Evolutionary conservation across 1,284 basidiomycete genomes (phyloP).

Genomic region (Bondarzewia mesenterica): DNA sequence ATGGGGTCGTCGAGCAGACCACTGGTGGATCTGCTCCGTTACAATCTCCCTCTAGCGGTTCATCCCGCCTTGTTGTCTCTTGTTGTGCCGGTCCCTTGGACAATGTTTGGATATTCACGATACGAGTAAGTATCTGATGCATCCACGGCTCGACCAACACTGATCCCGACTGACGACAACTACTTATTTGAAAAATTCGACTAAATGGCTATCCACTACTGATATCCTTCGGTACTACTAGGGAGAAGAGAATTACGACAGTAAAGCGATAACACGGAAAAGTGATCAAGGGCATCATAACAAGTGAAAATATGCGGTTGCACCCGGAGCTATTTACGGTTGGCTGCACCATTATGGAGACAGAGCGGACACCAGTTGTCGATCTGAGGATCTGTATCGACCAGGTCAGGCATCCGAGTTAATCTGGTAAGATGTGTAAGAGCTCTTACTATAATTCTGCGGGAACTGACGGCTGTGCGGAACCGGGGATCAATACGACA

Average conservation of each 20-base stretch:
- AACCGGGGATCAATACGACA: conserved; percentile 13
- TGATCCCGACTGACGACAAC: no score
- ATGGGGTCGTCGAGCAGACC: no score
- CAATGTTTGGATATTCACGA: no score
- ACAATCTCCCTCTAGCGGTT: no score
- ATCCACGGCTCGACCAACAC: no score
- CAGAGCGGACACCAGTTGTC: conserved; percentile 36
- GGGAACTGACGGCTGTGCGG: conserved; percentile 57
- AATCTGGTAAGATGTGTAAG: conserved; percentile 1
- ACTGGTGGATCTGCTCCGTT: no score
- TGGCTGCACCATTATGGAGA: not conserved
- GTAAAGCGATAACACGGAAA: not conserved
- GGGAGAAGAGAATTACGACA: not conserved
- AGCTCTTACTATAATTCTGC: conserved; percentile 48
- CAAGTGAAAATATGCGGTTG: not conserved
- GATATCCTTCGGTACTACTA: not conserved
- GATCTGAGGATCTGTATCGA: conserved; percentile 19
- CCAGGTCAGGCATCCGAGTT: conserved; percentile 8
- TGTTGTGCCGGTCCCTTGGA: no score
- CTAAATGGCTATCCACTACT: not conserved
- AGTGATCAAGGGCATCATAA: not conserved
- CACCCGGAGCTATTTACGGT: not conserved
- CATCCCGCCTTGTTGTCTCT: no score
- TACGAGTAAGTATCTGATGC: no score
- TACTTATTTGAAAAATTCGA: not conserved